These are phyloP conservation scores for Russula olivacea DNA, from an alignment of 768 basidiomycete species.

Conservation along the genomic window DNA sequence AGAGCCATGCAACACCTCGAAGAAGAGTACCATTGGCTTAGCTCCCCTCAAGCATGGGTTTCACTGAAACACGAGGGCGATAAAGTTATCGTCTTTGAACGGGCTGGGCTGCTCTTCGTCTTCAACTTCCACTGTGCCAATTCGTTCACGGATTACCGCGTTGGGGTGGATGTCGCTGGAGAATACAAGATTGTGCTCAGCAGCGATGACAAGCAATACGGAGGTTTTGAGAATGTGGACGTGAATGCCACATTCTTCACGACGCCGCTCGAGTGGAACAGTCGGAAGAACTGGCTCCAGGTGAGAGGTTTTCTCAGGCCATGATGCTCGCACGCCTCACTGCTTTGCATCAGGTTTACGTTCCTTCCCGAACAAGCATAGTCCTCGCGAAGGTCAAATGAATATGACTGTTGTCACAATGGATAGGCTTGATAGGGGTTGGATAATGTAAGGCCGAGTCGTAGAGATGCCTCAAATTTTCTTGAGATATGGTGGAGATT, in stretches of 20 bases:
- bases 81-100: constrained; percentile 92
- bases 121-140: constrained; percentile 96
- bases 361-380: constrained; percentile 60
- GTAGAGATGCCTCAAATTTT: neutral
- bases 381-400: constrained; percentile 46
- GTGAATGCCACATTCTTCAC: constrained; percentile 66
- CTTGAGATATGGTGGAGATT: constrained; percentile 1
- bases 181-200: constrained; percentile 77
- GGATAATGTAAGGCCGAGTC: neutral
- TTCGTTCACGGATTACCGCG: constrained; percentile 89
- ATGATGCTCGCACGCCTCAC: neutral
- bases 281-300: constrained; percentile 85
- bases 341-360: constrained; percentile 49
- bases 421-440: neutral
- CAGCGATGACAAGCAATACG: constrained; percentile 83
- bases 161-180: constrained; percentile 81
- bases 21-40: constrained; percentile 77
- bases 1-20: constrained; percentile 85
- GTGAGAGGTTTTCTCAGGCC: constrained; percentile 37
- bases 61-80: constrained; percentile 91
- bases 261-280: constrained; percentile 85
- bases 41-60: constrained; percentile 78
- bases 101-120: constrained; percentile 87
- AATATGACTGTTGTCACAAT: neutral
- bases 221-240: constrained; percentile 80